phyloP scores from a whole-genome alignment of 352 stramenopile species.

The Phytophthora macrochlamydospora region DNA sequence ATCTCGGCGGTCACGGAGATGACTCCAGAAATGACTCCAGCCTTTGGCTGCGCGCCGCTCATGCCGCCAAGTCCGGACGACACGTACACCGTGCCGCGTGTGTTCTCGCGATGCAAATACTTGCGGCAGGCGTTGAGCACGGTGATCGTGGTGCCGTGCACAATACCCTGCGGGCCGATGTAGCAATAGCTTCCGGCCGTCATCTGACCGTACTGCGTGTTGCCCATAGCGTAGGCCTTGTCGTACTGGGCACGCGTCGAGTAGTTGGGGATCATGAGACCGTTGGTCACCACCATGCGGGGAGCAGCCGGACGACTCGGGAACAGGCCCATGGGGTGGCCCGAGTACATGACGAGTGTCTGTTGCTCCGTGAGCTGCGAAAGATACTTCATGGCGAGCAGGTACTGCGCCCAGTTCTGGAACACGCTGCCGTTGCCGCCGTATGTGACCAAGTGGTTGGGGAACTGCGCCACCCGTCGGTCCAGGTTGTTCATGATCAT shows the following conservation, averaged over 20 bases:
- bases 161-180: constrained; percentile 90
- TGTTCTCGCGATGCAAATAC: constrained; percentile 75
- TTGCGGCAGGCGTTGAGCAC: constrained; percentile 90
- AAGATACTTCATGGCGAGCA: constrained; percentile 88
- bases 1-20: constrained; percentile 90
- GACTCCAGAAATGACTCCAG: constrained; percentile 82
- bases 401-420: constrained; percentile 91
- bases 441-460: constrained; percentile 89
- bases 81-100: constrained; percentile 85
- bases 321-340: constrained; percentile 89
- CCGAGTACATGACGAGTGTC: constrained; percentile 91
- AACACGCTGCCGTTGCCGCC: constrained; percentile 91
- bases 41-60: constrained; percentile 87
- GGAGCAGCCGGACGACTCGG: constrained; percentile 73
- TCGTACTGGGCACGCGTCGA: constrained; percentile 86
- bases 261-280: constrained; percentile 92
- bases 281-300: constrained; percentile 89
- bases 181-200: constrained; percentile 92
- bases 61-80: constrained; percentile 88
- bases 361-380: constrained; percentile 88
- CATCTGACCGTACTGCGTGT: constrained; percentile 91
- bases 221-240: constrained; percentile 88
- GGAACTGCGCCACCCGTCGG: constrained; percentile 85
- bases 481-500: constrained; percentile 95
- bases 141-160: constrained; percentile 91